Base-by-base conservation (phyloP, 2,329 filamentous ascomycete species). In the Penicillium expansum region DNA sequence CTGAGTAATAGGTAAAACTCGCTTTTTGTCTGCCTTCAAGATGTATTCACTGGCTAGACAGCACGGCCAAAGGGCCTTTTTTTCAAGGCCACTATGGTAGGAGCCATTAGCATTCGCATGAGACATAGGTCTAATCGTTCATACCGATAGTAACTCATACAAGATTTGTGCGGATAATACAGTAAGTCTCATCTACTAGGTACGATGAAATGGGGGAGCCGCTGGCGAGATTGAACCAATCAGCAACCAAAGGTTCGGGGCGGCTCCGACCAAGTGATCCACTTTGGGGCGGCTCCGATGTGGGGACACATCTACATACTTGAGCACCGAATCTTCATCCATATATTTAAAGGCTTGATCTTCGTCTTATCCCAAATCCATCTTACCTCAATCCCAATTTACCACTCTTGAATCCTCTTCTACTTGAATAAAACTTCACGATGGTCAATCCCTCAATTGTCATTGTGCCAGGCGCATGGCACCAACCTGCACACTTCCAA, bases 381-480 rank as follows among this genome's bases (percentile, higher is more conserved):
- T 43, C 16, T 11, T 29, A 30, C 1, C 5, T 45, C n/a, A 30
- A 30, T 18, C 7, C 10, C 16, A 41, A 20, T 0, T 27, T 11
- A 18, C 7, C 37, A 18, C 7, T 5, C n/a, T 30, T 8, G 0
- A 18, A 30, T n/a, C 4, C 42, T 45, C 6, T 45, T 30, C n/a
- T 14, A 1, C 11, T 8, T 30, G 1, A 20, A 9, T 18, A 30
- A 1, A 18, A 35, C 27, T 24, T 9, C 32, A 60, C 14, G 3
- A 70, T 70, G 67, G 27, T 58, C 24, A 64, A 61, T 4, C 64
- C 67, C 32, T 60, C 58, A 1, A 56, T 69, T 35, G 56, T 70
- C n/a, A 64, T 70, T 33, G 60, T 69, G n/a, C 68, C 68, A n/a
- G 68, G 67, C n/a, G 59, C 68, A 20, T 70, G 64, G 62, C 67